Evolutionary conservation across 106 monocot species (phyloP), one percentile per base, ranked within the genome.

Genomic region (Alisma plantagoaquatica): DNA sequence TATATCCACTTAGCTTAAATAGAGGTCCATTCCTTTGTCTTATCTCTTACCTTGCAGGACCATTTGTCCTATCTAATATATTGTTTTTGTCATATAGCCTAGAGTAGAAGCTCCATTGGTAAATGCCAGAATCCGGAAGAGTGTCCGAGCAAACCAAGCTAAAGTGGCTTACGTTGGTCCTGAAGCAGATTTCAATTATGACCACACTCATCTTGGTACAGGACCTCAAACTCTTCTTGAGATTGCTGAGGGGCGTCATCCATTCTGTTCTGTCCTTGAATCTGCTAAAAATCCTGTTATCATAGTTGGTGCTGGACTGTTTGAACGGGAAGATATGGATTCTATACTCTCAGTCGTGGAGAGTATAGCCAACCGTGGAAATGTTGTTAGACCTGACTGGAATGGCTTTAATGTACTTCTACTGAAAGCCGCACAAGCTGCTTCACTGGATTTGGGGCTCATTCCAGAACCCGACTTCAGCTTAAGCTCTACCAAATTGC

Each of bases 81-180:
- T 38, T 38, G 35, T 14, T 46, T 30, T 46, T 10, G 46, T 17
- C 46, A 10, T 17, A 38, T 78, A 98, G 98, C 90, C 98, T 30
- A 85, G 98, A 68, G 60, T 77, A 24, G 98, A 98, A 79, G 98
- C 98, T 41, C 74, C 98, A 5, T 78, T 98, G 98, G 85, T 98
- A 20, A 98, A 98, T 65, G 98, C 98, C 29, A 85, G 98, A 53
- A 98, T 98, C 56, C 70, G 77, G 29, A 98, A 98, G 62, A 75
- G 74, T 23, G 85, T 98, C 0, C 65, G 72, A 28, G 81, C 90
- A 38, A 73, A 62, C 54, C 78, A 82, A 42, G 98, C 98, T 5
- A 98, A 98, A 61, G 90, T 98, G n/a, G 98, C 76, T 0, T 98
- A 98, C 60, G 74, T 98, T 41, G 98, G 98, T 43, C 79, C 79